Conservation (phyloP, 2,329 filamentous ascomycete genomes). For the Scleromitrula shiraiana region DNA sequence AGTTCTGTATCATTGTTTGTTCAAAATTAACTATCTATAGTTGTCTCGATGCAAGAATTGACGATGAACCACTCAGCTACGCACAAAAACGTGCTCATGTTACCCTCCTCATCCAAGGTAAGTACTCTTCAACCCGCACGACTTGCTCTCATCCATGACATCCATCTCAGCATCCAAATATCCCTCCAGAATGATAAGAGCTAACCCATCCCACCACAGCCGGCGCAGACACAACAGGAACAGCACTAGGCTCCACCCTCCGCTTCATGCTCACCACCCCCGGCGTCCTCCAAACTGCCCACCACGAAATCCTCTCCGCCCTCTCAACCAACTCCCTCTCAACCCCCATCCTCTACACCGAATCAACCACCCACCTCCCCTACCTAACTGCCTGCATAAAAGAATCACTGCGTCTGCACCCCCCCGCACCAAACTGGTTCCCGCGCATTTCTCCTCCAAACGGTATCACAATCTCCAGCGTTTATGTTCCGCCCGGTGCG, state of each 20-base stretch:
- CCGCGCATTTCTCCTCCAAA: not conserved
- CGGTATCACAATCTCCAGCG: not conserved
- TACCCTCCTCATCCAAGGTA: constrained; percentile 10
- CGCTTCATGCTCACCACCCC: not conserved
- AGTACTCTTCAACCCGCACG: too few relatives aligned
- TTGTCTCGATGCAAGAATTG: constrained; percentile 1
- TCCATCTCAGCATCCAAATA: too few relatives aligned
- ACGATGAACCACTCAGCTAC: constrained; percentile 1
- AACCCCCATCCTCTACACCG: not conserved
- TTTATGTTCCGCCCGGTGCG: constrained; percentile 12
- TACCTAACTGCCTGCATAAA: not conserved
- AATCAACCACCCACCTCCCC: not conserved
- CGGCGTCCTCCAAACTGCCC: not conserved
- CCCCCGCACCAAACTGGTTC: not conserved
- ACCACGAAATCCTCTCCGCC: not conserved
- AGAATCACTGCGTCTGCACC: not conserved
- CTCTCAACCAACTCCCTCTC: not conserved
- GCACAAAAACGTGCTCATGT: constrained; percentile 6
- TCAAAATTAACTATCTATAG: too few relatives aligned
- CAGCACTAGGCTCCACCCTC: constrained; percentile 1
- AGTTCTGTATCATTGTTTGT: too few relatives aligned
- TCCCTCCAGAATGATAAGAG: too few relatives aligned
- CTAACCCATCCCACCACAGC: too few relatives aligned
- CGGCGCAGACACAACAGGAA: constrained; percentile 15
- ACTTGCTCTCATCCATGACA: too few relatives aligned